Evolutionary conservation across 192 early-diverging fungal genomes (phyloP), one percentile per base, ranked within the genome.

Genomic region (Coemansia sp.): DNA sequence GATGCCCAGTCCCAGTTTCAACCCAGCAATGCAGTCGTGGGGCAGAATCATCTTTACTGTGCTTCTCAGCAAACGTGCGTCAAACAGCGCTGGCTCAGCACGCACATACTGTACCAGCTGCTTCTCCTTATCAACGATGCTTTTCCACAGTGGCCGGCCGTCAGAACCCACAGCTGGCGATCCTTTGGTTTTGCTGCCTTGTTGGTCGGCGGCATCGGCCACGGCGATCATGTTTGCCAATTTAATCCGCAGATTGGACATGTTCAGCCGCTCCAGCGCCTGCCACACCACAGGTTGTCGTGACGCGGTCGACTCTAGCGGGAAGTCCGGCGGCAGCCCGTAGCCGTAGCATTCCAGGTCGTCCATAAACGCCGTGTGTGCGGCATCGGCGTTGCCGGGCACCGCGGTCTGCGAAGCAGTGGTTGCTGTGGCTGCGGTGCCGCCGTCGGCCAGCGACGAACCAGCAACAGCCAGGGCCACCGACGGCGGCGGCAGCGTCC

Each of bases 21-120:
- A 61, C 2, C 77, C 83, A 0, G 69, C 71, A 29, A 81, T 70
- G 66, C 83, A 84, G 68, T 84, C 83, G 67, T 84, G 75, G 4
- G 83, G 83, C 56, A 84, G 67, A 1, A 84, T 62, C 48, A 81
- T 57, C 66, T 84, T 84, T 4, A 84, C 74, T 2, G 74, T 60
- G 5, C 66, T 56, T 1, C 72, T 68, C 70, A 81, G 60, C 51
- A 84, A 67, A 25, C 48, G 48, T 12, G 75, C 54, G n/a, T 71
- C 74, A 29, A 80, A 77, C 30, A 77, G 69, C 55, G 61, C 48
- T 14, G 83, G 77, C 51, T 71, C 74, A 5, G 62, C 60, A 2
- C 58, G 42, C 22, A 75, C 66, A 36, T 71, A 71, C 61, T 80
- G 74, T 25, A 75, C 62, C 28, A 84, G 67, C 57, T 75, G 75